Evolutionary conservation across 495 filamentous ascomycete genomes (phyloP).

Genomic region (Lineolata rhizophorae): DNA sequence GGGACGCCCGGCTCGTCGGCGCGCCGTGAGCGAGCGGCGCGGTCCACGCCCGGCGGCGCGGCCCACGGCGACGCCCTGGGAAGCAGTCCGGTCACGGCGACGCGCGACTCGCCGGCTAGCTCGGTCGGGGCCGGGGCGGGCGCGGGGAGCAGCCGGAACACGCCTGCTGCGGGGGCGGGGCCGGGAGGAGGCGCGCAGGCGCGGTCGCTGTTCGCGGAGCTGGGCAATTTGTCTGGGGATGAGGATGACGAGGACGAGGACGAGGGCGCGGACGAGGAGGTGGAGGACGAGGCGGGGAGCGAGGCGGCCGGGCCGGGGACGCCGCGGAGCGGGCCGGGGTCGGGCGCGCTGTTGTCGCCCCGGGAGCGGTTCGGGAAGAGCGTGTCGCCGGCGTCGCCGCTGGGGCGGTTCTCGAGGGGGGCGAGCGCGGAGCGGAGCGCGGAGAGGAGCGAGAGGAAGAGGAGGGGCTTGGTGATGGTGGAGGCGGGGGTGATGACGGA

Average conservation of each 20-base stretch:
- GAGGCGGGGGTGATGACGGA: constrained; percentile 84
- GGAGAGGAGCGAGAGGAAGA: no score
- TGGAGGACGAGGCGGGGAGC: constrained; percentile 75
- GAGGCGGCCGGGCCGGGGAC: constrained; percentile 44
- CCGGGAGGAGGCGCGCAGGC: no score
- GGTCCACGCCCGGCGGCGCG: constrained; percentile 19
- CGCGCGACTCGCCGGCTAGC: constrained; percentile 33
- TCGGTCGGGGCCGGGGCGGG: constrained; percentile 13
- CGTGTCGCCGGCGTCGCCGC: no score
- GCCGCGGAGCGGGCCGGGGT: no score
- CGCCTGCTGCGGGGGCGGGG: constrained; percentile 39
- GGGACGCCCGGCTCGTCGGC: no score
- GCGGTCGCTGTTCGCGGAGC: constrained; percentile 80
- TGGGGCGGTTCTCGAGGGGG: no score
- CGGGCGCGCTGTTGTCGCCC: no score
- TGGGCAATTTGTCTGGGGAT: constrained; percentile 49
- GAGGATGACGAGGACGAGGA: constrained; percentile 31
- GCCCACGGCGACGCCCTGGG: background rate
- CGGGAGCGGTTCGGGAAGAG: no score
- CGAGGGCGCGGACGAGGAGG: no score
- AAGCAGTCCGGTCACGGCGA: no score
- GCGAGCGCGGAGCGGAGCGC: no score
- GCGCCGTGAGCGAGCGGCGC: constrained; percentile 24
- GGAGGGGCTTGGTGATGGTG: constrained; percentile 25
- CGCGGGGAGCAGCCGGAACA: constrained; percentile 24